Evolutionary conservation across 2,329 filamentous ascomycete genomes (phyloP).

Genomic region (Hypoxylon sp.): DNA sequence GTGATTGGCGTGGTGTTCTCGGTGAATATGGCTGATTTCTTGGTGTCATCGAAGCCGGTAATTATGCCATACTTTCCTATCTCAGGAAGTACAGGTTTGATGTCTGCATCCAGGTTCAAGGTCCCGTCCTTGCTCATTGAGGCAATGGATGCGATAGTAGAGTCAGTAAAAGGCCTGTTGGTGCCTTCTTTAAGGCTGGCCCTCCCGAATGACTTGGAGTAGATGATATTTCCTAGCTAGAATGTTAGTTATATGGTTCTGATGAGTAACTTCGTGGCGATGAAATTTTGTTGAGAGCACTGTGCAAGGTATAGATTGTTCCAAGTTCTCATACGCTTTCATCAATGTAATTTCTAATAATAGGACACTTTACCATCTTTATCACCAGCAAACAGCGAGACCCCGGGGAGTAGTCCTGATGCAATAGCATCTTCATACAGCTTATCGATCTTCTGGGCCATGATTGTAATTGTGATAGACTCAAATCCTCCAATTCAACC

Average conservation of each 20-base stretch:
- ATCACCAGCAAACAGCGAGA: constrained; percentile 42
- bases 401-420: constrained; percentile 43
- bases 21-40: constrained; percentile 55
- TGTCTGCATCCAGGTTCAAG: constrained; percentile 61
- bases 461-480: constrained; percentile 9
- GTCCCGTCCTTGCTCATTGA: constrained; percentile 61
- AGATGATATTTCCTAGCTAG: constrained; percentile 43
- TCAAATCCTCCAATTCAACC: background rate
- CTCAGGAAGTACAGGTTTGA: constrained; percentile 61
- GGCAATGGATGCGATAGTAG: constrained; percentile 45
- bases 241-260: constrained; percentile 5
- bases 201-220: constrained; percentile 46
- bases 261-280: background rate
- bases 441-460: constrained; percentile 36
- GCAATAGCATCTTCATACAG: constrained; percentile 42
- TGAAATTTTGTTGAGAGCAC: background rate
- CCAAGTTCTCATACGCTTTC: background rate
- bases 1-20: constrained; percentile 58
- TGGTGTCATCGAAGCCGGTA: constrained; percentile 59
- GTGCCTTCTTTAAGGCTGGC: constrained; percentile 43
- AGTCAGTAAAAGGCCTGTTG: constrained; percentile 43
- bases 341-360: background rate
- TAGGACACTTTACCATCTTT: constrained; percentile 34
- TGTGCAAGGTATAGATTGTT: too few species aligned
- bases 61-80: constrained; percentile 63